These are phyloP conservation scores for Linaria vulgaris DNA, from an alignment of 257 asterid species.

Conservation along the genomic window DNA sequence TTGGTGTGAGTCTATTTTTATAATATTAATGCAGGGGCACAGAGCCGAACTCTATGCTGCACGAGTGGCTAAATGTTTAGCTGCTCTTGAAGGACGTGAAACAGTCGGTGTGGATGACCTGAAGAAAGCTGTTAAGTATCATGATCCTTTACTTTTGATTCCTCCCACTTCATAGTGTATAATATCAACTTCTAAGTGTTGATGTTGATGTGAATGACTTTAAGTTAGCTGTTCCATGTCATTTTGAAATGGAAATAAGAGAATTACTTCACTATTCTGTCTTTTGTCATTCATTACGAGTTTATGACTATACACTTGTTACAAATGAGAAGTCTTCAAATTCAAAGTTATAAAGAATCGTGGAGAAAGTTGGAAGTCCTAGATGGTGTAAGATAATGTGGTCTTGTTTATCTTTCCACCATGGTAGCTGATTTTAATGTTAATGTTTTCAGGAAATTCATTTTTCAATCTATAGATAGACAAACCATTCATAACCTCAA, in stretches of 20 bases:
- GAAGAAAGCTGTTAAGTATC: constrained; percentile 89
- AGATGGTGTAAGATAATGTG: too few relatives aligned
- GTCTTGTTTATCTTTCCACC: too few relatives aligned
- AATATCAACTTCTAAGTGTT: background rate
- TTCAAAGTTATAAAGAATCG: too few relatives aligned
- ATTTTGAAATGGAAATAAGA: background rate
- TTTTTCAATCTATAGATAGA: too few relatives aligned
- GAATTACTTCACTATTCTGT: background rate
- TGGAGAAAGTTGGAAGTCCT: too few relatives aligned
- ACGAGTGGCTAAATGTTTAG: constrained; percentile 92
- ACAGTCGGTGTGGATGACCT: constrained; percentile 89
- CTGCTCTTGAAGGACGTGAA: constrained; percentile 96
- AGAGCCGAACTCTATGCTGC: constrained; percentile 97
- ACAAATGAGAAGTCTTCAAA: background rate
- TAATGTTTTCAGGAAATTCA: too few relatives aligned
- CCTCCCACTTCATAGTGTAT: constrained; percentile 12
- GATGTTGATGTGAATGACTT: background rate
- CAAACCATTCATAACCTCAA: background rate
- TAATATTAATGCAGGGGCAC: constrained; percentile 68
- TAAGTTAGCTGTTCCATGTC: background rate
- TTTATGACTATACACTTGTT: background rate
- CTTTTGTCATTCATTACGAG: background rate
- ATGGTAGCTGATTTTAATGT: too few relatives aligned
- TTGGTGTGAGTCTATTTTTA: too few relatives aligned
- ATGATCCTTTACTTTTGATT: constrained; percentile 16